Conservation (phyloP, 169 alveolate genomes). For the Miamiensis avidus region DNA sequence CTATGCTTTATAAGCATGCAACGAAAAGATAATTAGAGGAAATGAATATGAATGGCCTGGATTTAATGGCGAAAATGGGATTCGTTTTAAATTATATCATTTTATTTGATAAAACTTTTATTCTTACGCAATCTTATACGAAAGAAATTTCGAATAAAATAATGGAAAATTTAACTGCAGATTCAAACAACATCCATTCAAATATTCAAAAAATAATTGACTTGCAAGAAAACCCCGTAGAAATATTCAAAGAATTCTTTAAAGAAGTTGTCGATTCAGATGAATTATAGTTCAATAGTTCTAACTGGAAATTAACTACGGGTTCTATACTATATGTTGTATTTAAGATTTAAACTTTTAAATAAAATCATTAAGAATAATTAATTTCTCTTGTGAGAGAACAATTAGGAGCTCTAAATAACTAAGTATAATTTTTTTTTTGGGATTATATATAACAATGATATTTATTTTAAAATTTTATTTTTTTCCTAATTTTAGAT, state of each 20-base stretch:
- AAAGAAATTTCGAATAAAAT: neutral
- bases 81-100: neutral
- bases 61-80: neutral
- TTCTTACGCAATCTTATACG: neutral
- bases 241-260: too few relatives aligned
- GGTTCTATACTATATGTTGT: neutral
- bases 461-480: too few relatives aligned
- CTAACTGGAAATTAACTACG: neutral
- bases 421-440: too few relatives aligned
- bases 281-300: neutral
- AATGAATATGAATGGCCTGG: neutral
- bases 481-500: too few relatives aligned
- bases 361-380: too few relatives aligned
- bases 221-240: neutral
- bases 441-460: neutral
- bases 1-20: constrained; percentile 1
- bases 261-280: too few relatives aligned
- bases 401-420: too few relatives aligned
- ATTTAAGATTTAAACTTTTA: too few relatives aligned
- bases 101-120: constrained; percentile 18
- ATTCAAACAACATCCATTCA: neutral
- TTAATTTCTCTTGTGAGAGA: neutral
- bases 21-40: neutral
- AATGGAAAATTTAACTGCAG: constrained; percentile 18
- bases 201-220: constrained; percentile 10